Conservation (phyloP, 2,329 filamentous ascomycete genomes). For the Trichophyton rubrum region DNA sequence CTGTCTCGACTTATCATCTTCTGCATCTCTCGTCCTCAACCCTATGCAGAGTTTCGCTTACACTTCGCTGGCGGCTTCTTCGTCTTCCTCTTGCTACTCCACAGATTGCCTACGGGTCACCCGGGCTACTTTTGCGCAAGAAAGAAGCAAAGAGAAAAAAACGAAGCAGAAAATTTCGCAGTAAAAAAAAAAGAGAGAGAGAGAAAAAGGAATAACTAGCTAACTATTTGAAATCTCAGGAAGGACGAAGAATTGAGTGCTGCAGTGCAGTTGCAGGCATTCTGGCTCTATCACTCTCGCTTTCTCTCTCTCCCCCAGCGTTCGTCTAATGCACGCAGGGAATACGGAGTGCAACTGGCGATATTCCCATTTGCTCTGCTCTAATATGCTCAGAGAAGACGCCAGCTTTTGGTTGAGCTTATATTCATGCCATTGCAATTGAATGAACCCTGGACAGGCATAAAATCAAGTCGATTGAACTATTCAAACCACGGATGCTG, state of each 20-base stretch:
- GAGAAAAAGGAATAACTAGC: background rate
- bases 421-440: background rate
- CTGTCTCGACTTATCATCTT: background rate
- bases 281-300: background rate
- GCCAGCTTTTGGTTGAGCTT: background rate
- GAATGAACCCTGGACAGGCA: background rate
- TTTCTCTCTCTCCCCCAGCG: background rate
- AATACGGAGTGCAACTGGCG: background rate
- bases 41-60: background rate
- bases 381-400: background rate
- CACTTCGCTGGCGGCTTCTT: background rate
- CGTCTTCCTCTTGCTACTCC: background rate
- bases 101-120: background rate
- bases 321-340: background rate
- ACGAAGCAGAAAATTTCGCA: background rate
- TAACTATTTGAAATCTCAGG: background rate
- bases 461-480: background rate
- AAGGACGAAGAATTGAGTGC: background rate
- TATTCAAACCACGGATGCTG: background rate
- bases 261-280: constrained; percentile 3
- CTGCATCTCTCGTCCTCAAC: background rate
- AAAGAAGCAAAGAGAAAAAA: background rate
- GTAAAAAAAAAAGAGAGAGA: background rate
- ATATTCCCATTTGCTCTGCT: background rate
- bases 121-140: background rate